These are phyloP conservation scores for Golubevia sp. DNA, from an alignment of 1,284 basidiomycete species.

Conservation along the genomic window DNA sequence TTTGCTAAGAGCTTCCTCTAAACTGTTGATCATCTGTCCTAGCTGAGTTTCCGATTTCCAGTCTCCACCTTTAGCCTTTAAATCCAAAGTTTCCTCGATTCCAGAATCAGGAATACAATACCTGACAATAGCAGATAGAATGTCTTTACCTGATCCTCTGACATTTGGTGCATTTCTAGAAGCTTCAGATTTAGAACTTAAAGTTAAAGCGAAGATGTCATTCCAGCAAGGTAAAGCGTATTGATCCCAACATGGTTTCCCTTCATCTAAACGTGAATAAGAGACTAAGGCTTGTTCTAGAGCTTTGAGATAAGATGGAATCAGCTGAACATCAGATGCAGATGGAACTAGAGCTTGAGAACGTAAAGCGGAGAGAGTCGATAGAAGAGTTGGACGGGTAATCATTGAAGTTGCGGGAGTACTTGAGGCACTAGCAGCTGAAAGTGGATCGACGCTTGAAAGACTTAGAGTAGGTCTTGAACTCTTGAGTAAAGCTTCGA, in stretches of 20 bases:
- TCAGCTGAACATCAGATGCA: conserved; percentile 44
- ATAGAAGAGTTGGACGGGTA: conserved; percentile 7
- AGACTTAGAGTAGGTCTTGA: conserved; percentile 18
- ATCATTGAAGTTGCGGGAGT: background rate
- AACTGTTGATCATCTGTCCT: conserved; percentile 28
- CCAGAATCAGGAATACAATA: conserved; percentile 50
- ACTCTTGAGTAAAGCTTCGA: conserved; percentile 49
- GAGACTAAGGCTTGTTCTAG: conserved; percentile 51
- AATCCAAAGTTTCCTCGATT: conserved; percentile 26
- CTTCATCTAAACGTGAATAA: conserved; percentile 37
- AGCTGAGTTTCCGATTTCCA: conserved; percentile 17
- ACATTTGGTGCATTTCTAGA: conserved; percentile 38
- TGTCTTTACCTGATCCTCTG: conserved; percentile 37
- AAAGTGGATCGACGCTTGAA: background rate
- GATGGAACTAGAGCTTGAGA: conserved; percentile 32
- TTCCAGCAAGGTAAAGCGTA: conserved; percentile 36
- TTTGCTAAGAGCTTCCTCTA: conserved; percentile 47
- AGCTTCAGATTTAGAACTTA: conserved; percentile 48
- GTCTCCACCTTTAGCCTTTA: conserved; percentile 14
- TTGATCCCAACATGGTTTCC: conserved; percentile 27
- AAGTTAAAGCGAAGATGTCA: conserved; percentile 27
- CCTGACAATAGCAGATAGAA: conserved; percentile 33
- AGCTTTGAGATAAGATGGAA: conserved; percentile 51
- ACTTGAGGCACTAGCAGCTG: no score
- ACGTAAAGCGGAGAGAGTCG: conserved; percentile 39